Percentiles rank a stretch among this genome's conserved stretches.
Conservation (phyloP, 805 yeast genomes). For the Cyberlindnera xylosilytica region DNA sequence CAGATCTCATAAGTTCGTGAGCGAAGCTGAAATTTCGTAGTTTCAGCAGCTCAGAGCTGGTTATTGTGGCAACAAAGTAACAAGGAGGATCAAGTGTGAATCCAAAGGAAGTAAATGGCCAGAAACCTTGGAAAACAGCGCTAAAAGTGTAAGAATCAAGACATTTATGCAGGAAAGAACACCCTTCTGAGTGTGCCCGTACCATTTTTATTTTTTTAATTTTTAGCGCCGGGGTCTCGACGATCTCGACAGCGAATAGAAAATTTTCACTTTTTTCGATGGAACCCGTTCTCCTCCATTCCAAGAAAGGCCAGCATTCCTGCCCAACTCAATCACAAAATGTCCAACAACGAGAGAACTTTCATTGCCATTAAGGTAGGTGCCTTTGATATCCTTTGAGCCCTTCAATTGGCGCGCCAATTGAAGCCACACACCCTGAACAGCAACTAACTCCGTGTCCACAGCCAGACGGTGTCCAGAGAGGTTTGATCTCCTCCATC, state of each 20-base stretch:
- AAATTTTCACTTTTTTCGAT: slow-evolving; percentile 5
- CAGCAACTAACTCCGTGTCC: background rate
- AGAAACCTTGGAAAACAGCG: no score
- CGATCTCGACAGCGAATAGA: slow-evolving; percentile 1
- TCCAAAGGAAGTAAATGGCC: no score
- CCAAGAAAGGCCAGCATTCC: background rate
- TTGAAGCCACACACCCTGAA: background rate
- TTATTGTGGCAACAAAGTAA: no score
- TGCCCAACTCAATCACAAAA: slow-evolving; percentile 12
- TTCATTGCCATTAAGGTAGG: slow-evolving; percentile 72
- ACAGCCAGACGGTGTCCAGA: slow-evolving; percentile 99
- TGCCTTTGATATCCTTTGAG: background rate
- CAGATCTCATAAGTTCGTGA: no score
- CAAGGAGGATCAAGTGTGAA: no score
- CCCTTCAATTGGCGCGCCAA: background rate
- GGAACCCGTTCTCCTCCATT: background rate
- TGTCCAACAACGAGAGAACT: slow-evolving; percentile 66
- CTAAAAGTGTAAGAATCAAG: no score
- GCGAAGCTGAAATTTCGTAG: no score
- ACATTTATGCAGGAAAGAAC: no score
- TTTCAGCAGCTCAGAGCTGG: no score
- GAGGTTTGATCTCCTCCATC: slow-evolving; percentile 91
- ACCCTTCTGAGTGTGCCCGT: no score
- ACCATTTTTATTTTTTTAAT: no score
- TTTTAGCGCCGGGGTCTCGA: no score